Conservation (phyloP, 2,329 filamentous ascomycete genomes). For the Penicillium frequentans region DNA sequence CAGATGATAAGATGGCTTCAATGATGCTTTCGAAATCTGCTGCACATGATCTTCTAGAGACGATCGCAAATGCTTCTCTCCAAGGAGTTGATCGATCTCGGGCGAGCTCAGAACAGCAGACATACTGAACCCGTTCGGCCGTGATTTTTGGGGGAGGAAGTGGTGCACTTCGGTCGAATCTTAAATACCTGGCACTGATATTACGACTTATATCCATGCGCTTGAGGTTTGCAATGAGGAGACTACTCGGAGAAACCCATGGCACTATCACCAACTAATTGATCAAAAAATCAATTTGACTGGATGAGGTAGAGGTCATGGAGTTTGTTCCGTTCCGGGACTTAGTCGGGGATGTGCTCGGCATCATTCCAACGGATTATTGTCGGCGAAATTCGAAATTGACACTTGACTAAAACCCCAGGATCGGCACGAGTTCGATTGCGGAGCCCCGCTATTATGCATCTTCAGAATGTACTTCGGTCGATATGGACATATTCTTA, state of each 20-base stretch:
- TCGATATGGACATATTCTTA: neutral
- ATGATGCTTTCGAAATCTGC: slow-evolving; percentile 15
- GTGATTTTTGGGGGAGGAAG: neutral
- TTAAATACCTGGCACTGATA: neutral
- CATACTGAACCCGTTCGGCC: neutral
- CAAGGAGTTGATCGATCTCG: neutral
- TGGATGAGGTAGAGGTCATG: neutral
- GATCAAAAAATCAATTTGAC: neutral
- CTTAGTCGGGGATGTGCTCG: slow-evolving; percentile 16
- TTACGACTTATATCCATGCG: neutral
- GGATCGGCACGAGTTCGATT: neutral
- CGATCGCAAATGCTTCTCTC: neutral
- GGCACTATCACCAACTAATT: neutral
- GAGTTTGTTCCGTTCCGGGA: slow-evolving; percentile 8
- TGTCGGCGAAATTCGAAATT: slow-evolving; percentile 19
- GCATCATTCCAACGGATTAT: slow-evolving; percentile 12
- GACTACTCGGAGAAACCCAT: slow-evolving; percentile 3
- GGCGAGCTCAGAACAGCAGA: slow-evolving; percentile 6
- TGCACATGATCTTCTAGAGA: slow-evolving; percentile 1
- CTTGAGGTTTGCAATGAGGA: neutral
- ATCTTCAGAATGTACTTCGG: neutral
- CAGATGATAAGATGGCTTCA: slow-evolving; percentile 37
- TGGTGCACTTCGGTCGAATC: neutral
- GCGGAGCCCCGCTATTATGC: neutral
- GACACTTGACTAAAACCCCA: neutral